These are phyloP conservation scores for Hortiboletus campestris DNA, from an alignment of 768 basidiomycete species.

Conservation along the genomic window DNA sequence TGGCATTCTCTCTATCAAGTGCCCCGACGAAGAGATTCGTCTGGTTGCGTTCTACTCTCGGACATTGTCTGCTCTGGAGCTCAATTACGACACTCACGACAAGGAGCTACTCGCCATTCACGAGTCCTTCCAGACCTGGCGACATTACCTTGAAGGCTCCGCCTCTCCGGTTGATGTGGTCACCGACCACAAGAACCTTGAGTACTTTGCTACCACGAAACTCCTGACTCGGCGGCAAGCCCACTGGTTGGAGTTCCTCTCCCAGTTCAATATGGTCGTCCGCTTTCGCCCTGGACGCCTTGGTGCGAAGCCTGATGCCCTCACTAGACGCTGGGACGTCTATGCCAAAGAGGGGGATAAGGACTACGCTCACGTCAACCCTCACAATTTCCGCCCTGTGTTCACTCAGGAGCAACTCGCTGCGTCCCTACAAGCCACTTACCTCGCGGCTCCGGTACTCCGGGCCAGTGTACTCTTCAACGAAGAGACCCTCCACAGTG, in stretches of 20 bases:
- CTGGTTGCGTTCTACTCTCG: neutral
- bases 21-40: neutral
- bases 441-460: neutral
- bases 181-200: neutral
- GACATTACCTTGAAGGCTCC: neutral
- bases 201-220: no score
- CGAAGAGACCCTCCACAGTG: no score
- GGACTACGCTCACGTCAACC: neutral
- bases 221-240: no score
- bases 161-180: neutral
- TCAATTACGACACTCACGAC: neutral
- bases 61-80: neutral
- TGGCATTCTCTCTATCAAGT: neutral
- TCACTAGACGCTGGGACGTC: neutral
- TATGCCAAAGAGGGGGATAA: slow-evolving; percentile 1
- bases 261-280: no score
- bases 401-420: neutral
- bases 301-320: neutral
- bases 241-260: no score
- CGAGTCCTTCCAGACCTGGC: no score
- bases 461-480: neutral
- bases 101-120: no score
- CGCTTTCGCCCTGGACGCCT: no score
- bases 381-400: neutral
- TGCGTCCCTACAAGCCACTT: neutral